Evolutionary conservation across 495 filamentous ascomycete genomes (phyloP), one percentile per base, ranked within the genome.

Genomic region (Xylaria grammica): DNA sequence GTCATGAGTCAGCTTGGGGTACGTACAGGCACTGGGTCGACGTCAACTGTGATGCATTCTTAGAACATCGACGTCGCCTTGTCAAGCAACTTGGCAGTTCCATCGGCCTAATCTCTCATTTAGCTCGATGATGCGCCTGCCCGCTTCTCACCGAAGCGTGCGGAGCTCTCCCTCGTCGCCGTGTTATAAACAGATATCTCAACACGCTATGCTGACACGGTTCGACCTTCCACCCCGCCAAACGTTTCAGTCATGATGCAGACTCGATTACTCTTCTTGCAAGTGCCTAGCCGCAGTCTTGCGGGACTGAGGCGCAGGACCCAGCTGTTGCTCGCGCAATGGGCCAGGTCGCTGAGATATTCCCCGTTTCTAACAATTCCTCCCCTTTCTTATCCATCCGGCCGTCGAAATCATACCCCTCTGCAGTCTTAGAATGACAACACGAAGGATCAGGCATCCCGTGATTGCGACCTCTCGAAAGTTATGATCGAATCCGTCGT

Each of bases 271-370:
- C 42, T 19, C 42, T 44, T 45, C 27, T 32, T 20, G 53, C 51
- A 58, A 63, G 36, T 60, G 42, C 64, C 65, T 71, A 54, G 29
- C 65, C 55, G 60, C 63, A 58, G 55, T 62, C 38, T 62, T 34
- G 58, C 56, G 52, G 29, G 17, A 63, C 49, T 22, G 63, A 57
- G 71, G 71, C 71, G 63, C 71, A 74, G 69, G 45, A 58, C 27
- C 51, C 29, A 56, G 38, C 63, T 65, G 20, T 45, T 32, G 62
- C 45, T 71, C 49, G 36, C 29, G 15, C 69, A 63, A 68, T 63
- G 53, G 65, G 40, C 63, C 58, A 44, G 3, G 8, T 62, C n/a
- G n/a, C n/a, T n/a, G n/a, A n/a, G 17, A 40, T 59, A 51, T 57
- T 62, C 60, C 46, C 5, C 44, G 27, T 40, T 60, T 54, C 20